phyloP scores from a whole-genome alignment of 2,329 filamentous ascomycete genomes.

The Aaosphaeria pasadenensis region DNA sequence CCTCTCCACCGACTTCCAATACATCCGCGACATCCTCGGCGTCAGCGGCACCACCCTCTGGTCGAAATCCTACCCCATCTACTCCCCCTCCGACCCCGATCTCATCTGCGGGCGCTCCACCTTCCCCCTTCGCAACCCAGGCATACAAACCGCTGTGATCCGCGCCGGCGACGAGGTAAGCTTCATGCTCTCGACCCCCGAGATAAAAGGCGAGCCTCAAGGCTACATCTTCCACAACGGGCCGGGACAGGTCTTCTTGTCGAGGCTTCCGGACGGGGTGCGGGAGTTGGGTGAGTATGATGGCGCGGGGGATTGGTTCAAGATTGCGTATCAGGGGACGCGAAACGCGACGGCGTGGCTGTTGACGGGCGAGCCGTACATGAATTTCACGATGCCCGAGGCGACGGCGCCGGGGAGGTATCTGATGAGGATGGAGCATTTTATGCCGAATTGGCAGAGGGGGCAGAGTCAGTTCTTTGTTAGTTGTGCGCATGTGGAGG shows the following conservation, averaged over 20 bases:
- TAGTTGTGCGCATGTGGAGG: conserved; percentile 15
- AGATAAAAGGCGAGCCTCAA: neutral
- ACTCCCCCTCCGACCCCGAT: conserved; percentile 4
- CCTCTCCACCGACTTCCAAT: conserved; percentile 14
- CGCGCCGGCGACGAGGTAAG: conserved; percentile 7
- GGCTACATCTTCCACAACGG: conserved; percentile 14
- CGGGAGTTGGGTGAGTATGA: conserved; percentile 9
- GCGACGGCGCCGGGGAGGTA: conserved; percentile 16
- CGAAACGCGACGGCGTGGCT: conserved; percentile 6
- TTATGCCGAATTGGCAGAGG: conserved; percentile 2
- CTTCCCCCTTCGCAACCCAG: conserved; percentile 8
- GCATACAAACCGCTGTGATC: conserved; percentile 13
- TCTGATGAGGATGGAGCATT: conserved; percentile 15
- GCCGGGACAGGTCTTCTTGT: conserved; percentile 15
- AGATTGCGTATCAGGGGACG: conserved; percentile 11
- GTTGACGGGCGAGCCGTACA: conserved; percentile 1
- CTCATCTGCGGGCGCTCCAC: conserved; percentile 9
- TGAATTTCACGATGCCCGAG: conserved; percentile 14
- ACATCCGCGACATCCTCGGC: conserved; percentile 13
- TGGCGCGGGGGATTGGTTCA: conserved; percentile 15
- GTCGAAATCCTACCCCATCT: conserved; percentile 11
- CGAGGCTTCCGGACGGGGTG: conserved; percentile 6
- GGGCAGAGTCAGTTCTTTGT: conserved; percentile 13
- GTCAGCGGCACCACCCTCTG: conserved; percentile 2
- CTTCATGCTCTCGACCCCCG: conserved; percentile 10